Conservation (phyloP, 78 protist genomes). For the Dictyostelium discoideum region dicty_2.7 NC_007091.3:3142001-3142500, state of each 20-base stretch:
- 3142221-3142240: conserved; percentile 18
- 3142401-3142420: conserved; percentile 58
- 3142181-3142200: conserved; percentile 72
- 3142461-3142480: not conserved
- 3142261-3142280: conserved; percentile 56
- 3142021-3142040: conserved; percentile 28
- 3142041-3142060: conserved; percentile 72
- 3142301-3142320: conserved; percentile 24
- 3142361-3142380: conserved; percentile 39
- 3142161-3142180: conserved; percentile 44
- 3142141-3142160: conserved; percentile 11
- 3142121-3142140: conserved; percentile 58
- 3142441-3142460: not conserved
- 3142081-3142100: not conserved
- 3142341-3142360: conserved; percentile 16
- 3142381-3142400: conserved; percentile 17
- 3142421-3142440: not conserved
- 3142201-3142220: conserved; percentile 72
- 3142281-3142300: conserved; percentile 55
- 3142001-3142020: conserved; percentile 35
- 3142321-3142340: conserved; percentile 36
- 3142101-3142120: conserved; percentile 67
- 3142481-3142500: not conserved
- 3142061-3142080: conserved; percentile 31
- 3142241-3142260: conserved; percentile 68